A percentile compares a stretch with the other conserved stretches of the same genome.
Conservation (phyloP, 805 yeast species). For the Starmerella apis region DNA sequence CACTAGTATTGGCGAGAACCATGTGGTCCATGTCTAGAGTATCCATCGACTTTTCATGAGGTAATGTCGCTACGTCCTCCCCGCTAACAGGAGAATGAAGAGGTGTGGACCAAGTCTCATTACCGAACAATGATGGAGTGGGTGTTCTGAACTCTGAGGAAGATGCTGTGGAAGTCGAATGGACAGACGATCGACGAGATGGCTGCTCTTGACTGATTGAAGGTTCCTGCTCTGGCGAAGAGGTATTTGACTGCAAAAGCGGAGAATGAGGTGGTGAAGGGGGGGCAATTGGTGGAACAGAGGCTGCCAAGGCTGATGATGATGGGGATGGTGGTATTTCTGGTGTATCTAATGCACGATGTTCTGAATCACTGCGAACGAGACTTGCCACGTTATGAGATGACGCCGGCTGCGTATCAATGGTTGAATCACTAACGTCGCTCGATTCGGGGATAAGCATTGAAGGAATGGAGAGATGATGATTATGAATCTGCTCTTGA, state of each 20-base stretch:
- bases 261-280: not conserved
- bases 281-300: not conserved
- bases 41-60: slow-evolving; percentile 16
- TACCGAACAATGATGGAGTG: slow-evolving; percentile 7
- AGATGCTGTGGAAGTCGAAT: slow-evolving; percentile 1
- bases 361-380: not conserved
- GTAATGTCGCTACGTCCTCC: slow-evolving; percentile 1
- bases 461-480: not conserved
- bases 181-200: not conserved
- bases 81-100: not conserved
- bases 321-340: not conserved
- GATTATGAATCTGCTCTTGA: not conserved
- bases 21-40: slow-evolving; percentile 17
- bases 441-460: slow-evolving; percentile 1
- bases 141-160: slow-evolving; percentile 10
- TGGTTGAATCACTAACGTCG: not conserved
- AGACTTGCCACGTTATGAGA: not conserved
- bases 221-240: not conserved
- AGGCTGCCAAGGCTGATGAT: not conserved
- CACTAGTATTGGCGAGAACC: slow-evolving; percentile 17
- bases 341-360: not conserved
- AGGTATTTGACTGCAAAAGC: not conserved
- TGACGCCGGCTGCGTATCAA: not conserved
- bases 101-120: slow-evolving; percentile 12
- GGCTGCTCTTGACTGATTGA: not conserved